phyloP scores from a whole-genome alignment of 148 eudicot genomes.

The Salicornia ramosissima region DNA sequence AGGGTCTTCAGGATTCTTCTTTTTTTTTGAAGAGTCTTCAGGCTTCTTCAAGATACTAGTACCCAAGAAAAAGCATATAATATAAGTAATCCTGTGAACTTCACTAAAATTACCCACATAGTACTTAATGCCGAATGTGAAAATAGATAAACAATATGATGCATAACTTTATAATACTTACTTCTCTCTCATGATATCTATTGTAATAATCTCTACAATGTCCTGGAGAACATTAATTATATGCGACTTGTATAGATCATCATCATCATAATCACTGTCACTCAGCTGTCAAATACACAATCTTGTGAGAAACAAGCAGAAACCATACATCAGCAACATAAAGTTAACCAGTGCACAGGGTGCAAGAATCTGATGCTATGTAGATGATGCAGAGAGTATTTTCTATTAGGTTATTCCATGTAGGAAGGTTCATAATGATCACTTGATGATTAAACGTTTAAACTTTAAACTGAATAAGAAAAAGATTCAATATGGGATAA shows the following conservation, averaged over 20 bases:
- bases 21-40: conserved; percentile 41
- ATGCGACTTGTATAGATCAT: conserved; percentile 53
- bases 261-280: conserved; percentile 53
- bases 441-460: background rate
- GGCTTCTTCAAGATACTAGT: conserved; percentile 47
- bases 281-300: conserved; percentile 40
- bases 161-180: conserved; percentile 28
- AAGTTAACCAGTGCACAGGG: conserved; percentile 4
- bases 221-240: conserved; percentile 87
- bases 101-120: background rate
- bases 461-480: background rate
- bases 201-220: conserved; percentile 77
- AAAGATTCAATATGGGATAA: background rate
- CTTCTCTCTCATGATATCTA: conserved; percentile 78
- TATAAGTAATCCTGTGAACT: background rate
- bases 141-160: background rate
- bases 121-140: conserved; percentile 1
- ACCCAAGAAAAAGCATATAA: conserved; percentile 15
- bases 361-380: background rate
- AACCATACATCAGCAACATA: background rate
- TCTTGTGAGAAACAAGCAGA: conserved; percentile 20
- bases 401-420: background rate
- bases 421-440: background rate
- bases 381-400: conserved; percentile 1
- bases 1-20: too few species aligned